A percentile compares a stretch with the other conserved stretches of the same genome.
phyloP scores from a whole-genome alignment of 306 rosid genomes.

The Casuarina equisetifolia region DNA sequence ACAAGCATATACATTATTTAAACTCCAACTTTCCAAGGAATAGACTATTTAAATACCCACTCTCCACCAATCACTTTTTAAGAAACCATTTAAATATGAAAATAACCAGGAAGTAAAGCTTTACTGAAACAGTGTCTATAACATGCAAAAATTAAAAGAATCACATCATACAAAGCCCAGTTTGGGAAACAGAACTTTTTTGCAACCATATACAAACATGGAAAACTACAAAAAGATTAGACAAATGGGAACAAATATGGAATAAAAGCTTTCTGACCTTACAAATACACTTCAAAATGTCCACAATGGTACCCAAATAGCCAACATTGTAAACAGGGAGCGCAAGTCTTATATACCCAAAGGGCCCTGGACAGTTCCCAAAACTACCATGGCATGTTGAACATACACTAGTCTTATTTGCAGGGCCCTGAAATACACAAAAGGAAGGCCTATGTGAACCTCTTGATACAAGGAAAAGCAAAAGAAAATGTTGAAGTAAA shows the following conservation, averaged over 20 bases:
- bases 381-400: conserved; percentile 69
- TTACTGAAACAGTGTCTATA: neutral
- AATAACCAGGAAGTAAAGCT: neutral
- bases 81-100: neutral
- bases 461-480: conserved; percentile 8
- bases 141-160: neutral
- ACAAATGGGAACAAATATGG: neutral
- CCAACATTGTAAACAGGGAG: conserved; percentile 83
- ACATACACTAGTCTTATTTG: conserved; percentile 57
- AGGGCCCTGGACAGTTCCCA: conserved; percentile 79
- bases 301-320: conserved; percentile 50
- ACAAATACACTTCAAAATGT: conserved; percentile 84
- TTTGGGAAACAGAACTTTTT: too few relatives aligned
- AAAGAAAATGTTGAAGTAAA: neutral
- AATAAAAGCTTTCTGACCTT: conserved; percentile 49
- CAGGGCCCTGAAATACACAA: conserved; percentile 64
- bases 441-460: conserved; percentile 14
- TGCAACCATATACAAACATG: neutral
- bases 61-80: neutral
- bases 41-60: neutral
- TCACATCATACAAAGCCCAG: neutral
- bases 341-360: conserved; percentile 63
- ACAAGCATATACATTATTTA: neutral
- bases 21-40: neutral
- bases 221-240: neutral